A percentile compares a stretch with the other conserved stretches of the same genome.
phyloP scores from a whole-genome alignment of 345 rosid genomes.

The Chamaenerion angustifolium region DNA sequence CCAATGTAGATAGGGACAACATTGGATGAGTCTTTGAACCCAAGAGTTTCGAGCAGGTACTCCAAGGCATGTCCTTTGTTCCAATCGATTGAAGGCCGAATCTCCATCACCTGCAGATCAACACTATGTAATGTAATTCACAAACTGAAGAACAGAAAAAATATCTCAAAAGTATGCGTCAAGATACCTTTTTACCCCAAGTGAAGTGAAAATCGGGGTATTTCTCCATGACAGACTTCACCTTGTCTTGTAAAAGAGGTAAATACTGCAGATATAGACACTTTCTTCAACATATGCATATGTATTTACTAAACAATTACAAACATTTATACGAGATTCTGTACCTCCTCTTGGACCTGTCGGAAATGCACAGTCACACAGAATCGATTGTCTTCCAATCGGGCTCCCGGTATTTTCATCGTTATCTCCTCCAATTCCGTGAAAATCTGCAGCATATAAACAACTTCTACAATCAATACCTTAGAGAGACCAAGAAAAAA shows the following conservation, averaged over 20 bases:
- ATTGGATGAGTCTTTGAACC: constrained; percentile 20
- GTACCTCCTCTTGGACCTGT: constrained; percentile 28
- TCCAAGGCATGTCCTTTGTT: constrained; percentile 49
- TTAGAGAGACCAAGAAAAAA: too few species aligned
- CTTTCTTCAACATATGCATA: too few species aligned
- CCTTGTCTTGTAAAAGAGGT: constrained; percentile 17
- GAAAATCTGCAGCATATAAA: constrained; percentile 13
- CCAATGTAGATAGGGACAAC: constrained; percentile 40
- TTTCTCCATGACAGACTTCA: constrained; percentile 19
- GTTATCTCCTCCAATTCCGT: constrained; percentile 15
- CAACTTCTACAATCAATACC: too few species aligned
- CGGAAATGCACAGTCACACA: constrained; percentile 44
- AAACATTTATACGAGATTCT: neutral
- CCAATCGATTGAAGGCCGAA: constrained; percentile 40
- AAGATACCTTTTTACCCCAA: constrained; percentile 31
- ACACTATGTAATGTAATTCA: constrained; percentile 11
- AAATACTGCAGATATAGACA: constrained; percentile 15
- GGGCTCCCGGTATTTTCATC: constrained; percentile 22
- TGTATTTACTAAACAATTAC: neutral
- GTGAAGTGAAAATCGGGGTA: constrained; percentile 17
- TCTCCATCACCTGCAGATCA: constrained; percentile 29
- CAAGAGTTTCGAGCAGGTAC: constrained; percentile 33
- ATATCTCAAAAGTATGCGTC: neutral
- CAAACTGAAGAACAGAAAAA: neutral
- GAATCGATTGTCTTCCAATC: constrained; percentile 34